Evolutionary conservation across 2,329 filamentous ascomycete species (phyloP).

Genomic region (Cladosporium sphaerospermum): DNA sequence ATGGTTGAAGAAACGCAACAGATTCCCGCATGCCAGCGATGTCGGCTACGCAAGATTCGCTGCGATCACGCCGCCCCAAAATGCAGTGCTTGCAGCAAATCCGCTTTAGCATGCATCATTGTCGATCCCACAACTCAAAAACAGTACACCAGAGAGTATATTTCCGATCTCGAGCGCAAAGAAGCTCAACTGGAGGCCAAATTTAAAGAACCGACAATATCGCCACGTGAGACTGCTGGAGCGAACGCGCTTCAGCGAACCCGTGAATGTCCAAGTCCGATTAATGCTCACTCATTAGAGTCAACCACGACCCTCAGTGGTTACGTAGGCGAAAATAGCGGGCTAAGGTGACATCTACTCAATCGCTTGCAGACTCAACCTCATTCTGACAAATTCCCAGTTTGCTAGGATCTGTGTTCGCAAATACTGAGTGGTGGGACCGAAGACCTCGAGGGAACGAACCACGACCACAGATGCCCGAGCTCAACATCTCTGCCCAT

Average conservation of each 20-base stretch:
- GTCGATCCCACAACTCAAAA: slow-evolving; percentile 13
- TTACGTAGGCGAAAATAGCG: slow-evolving; percentile 9
- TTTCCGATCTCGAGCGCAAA: slow-evolving; percentile 13
- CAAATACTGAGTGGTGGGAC: slow-evolving; percentile 5
- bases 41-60: slow-evolving; percentile 7
- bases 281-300: not conserved
- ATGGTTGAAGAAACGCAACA: slow-evolving; percentile 7
- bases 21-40: slow-evolving; percentile 13
- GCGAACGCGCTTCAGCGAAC: not conserved
- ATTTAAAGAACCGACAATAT: not conserved
- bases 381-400: slow-evolving; percentile 3
- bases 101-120: slow-evolving; percentile 14
- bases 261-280: not conserved
- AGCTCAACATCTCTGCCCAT: slow-evolving; percentile 4
- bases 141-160: slow-evolving; percentile 16
- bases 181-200: slow-evolving; percentile 10
- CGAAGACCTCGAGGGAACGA: slow-evolving; percentile 1
- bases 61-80: slow-evolving; percentile 15
- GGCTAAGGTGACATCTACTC: not conserved
- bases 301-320: slow-evolving; percentile 9
- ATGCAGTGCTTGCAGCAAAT: slow-evolving; percentile 14
- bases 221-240: not conserved
- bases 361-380: not conserved
- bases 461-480: slow-evolving; percentile 5
- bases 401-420: slow-evolving; percentile 11